Base-by-base conservation (phyloP, 306 rosid genomes). In the Lagenaria siceraria region DNA sequence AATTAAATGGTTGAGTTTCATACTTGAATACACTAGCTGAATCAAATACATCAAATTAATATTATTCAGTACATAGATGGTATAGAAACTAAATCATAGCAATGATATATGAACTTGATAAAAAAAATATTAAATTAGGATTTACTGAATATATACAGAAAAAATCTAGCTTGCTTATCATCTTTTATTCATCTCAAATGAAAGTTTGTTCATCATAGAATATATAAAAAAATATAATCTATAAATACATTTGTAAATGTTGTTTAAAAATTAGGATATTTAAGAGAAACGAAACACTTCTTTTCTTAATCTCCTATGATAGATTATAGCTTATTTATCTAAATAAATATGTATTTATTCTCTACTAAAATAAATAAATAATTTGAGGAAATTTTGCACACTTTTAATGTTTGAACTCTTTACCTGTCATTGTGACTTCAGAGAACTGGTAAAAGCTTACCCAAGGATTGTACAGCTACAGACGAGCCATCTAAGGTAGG, bases 361-460 rank as follows among this genome's bases (percentile, higher is more conserved):
- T n/a, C 48, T 29, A 29, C 31, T 51, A n/a, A 74, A 25, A 31
- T 12, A 31, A 46, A 49, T 22, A 35, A 36, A 31, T 54, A 35
- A 40, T 31, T n/a, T 75, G 33, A 75, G 3, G 64, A 54, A 75
- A 31, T 38, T 53, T 4, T 36, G 25, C 64, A 31, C 10, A 33
- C 49, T 75, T 21, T 11, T 56, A 24, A 19, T 22, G 54, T 75
- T 55, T 76, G 42, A 40, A 46, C 56, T 38, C 35, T 12, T 18
- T 25, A 46, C 66, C 58, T 71, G 31, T 48, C 54, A 62, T 84
- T 56, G 53, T 82, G 59, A 71, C 81, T n/a, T 81, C 87, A 90
- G 99, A 88, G 89, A 62, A 82, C 91, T 51, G 91, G 77, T 7
- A 86, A 87, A 82, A 90, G 92, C 77, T 90, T 95, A 83, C 87